Base-by-base conservation (phyloP, 2,329 filamentous ascomycete genomes). In the Gremmenia infestans region DNA sequence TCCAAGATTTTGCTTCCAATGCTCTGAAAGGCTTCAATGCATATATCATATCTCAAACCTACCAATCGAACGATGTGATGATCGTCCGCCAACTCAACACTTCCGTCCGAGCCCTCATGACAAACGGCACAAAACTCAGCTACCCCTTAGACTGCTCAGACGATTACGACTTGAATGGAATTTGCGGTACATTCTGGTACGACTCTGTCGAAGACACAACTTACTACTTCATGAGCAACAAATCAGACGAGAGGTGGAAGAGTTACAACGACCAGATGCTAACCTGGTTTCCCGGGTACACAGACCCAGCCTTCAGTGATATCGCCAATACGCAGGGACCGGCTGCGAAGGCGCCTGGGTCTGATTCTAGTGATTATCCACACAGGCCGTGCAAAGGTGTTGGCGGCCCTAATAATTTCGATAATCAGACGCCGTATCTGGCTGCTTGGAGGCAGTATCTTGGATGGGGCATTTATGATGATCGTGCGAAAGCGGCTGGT, bases 101-200 rank as follows among this genome's bases (percentile, higher is more conserved):
- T 15, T 37, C 36, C 2, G 36, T 37, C 36, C 36, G 36, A 9
- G 36, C 36, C 36, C 36, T 37, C 36, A 9, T 11, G 15, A 37
- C 36, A 37, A 37, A 37, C 36, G 36, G 48, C 11, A 50, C 48
- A 9, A 36, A 37, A 14, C 48, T 50, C 14, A 14, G 19, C 32
- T 37, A 15, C 6, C 17, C n/a, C 32, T 35, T 28, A 7, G 14
- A n/a, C 17, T 37, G 48, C 23, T n/a, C n/a, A n/a, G 22, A 17
- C 11, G 48, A 19, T 4, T 50, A 50, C 25, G 48, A 50, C 15
- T 17, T 8, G 32, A 17, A 50, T 28, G 48, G 48, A 15, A 23
- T 36, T n/a, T 50, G 48, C 48, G 48, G 36, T 23, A 50, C 48
- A 19, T 37, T 36, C 48, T 50, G 48, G 48, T 50, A 35, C 48